A percentile compares a stretch with the other conserved stretches of the same genome.
Evolutionary conservation across 768 basidiomycete genomes (phyloP).

Genomic region (Russula griseocarnosa): DNA sequence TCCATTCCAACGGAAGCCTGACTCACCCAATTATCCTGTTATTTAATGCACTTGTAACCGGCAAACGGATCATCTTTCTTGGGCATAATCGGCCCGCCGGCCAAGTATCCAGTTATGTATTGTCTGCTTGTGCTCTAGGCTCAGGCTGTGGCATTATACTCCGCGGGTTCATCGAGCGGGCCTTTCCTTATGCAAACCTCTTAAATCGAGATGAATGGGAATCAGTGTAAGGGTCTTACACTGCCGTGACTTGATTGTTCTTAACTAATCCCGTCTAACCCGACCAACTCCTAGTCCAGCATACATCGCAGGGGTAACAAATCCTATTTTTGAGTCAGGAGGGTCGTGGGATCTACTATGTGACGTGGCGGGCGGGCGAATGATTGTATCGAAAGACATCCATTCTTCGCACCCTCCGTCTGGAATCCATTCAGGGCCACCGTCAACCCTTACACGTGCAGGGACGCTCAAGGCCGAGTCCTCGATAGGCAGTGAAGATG

Average conservation of each 20-base stretch:
- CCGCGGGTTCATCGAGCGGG: slow-evolving; percentile 82
- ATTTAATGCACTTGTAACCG: slow-evolving; percentile 93
- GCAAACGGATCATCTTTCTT: slow-evolving; percentile 94
- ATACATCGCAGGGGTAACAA: slow-evolving; percentile 95
- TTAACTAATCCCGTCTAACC: neutral
- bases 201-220: slow-evolving; percentile 87
- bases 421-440: slow-evolving; percentile 31
- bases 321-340: slow-evolving; percentile 89
- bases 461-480: slow-evolving; percentile 64
- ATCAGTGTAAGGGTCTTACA: slow-evolving; percentile 57
- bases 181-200: slow-evolving; percentile 94
- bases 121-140: slow-evolving; percentile 90
- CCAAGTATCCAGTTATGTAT: slow-evolving; percentile 84
- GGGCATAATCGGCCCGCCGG: slow-evolving; percentile 88
- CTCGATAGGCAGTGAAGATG: slow-evolving; percentile 63
- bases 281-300: slow-evolving; percentile 56
- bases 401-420: slow-evolving; percentile 44
- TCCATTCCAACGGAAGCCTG: slow-evolving; percentile 84
- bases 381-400: slow-evolving; percentile 87
- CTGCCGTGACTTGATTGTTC: neutral
- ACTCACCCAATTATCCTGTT: slow-evolving; percentile 95
- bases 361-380: slow-evolving; percentile 82
- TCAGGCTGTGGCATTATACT: slow-evolving; percentile 85
- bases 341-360: slow-evolving; percentile 91
- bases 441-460: slow-evolving; percentile 49